Percentiles rank a stretch among this genome's conserved stretches.
Conservation (phyloP, 2,329 filamentous ascomycete genomes). For the Neonectria neomacrospora region DNA sequence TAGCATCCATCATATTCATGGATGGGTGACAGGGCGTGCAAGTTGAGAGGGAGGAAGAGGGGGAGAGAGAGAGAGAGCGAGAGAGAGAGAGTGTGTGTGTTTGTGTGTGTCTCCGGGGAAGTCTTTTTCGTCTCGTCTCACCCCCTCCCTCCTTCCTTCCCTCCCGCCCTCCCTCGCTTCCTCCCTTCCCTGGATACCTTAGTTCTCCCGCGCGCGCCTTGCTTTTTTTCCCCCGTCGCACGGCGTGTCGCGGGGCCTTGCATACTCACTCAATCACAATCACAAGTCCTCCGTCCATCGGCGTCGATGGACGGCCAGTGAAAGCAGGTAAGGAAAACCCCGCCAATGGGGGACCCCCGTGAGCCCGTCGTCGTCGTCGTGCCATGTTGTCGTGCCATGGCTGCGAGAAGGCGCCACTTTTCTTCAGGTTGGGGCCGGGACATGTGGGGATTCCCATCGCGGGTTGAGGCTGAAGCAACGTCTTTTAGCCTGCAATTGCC, state of each 20-base stretch:
- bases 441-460: conserved; percentile 25
- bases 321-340: too few species aligned
- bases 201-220: too few species aligned
- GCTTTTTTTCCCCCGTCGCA: conserved; percentile 24
- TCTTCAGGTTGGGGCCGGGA: conserved; percentile 29
- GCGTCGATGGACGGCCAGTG: too few species aligned
- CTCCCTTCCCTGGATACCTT: conserved; percentile 28
- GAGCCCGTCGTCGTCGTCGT: conserved; percentile 29
- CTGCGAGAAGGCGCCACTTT: conserved; percentile 33
- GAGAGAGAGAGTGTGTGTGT: too few species aligned
- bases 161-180: conserved; percentile 18
- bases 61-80: too few species aligned
- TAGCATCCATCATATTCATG: too few species aligned
- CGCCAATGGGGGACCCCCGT: too few species aligned
- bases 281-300: too few species aligned
- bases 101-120: too few species aligned
- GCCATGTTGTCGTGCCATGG: conserved; percentile 43
- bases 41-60: neutral
- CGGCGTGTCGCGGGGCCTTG: too few species aligned
- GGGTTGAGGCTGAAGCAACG: conserved; percentile 43
- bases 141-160: conserved; percentile 18
- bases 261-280: too few species aligned
- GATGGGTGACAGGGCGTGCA: conserved; percentile 31
- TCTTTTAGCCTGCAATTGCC: too few species aligned
- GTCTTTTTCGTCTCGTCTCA: conserved; percentile 10